These are phyloP conservation scores for Haematococcus sp. DNA, from an alignment of 139 green algal genomes.

Conservation along the genomic window DNA sequence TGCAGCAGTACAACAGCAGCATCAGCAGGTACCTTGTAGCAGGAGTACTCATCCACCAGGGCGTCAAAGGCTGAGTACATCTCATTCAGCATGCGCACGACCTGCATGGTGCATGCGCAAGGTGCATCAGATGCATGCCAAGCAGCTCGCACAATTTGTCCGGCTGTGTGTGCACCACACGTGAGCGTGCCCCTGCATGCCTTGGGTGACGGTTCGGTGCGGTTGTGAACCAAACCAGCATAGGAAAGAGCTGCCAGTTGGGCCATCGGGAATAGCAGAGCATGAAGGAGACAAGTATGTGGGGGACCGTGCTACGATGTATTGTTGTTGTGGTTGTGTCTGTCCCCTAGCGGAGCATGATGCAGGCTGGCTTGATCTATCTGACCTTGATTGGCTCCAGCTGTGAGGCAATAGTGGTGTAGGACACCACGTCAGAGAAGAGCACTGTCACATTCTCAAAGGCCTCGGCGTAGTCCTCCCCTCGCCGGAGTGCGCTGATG, in stretches of 20 bases:
- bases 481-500: slow-evolving; percentile 11
- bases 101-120: not conserved
- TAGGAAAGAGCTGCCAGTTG: too few species aligned
- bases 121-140: not conserved
- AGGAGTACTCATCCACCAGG: slow-evolving; percentile 5
- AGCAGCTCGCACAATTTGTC: too few species aligned
- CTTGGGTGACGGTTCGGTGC: too few species aligned
- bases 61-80: slow-evolving; percentile 15
- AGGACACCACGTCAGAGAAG: slow-evolving; percentile 16
- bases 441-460: slow-evolving; percentile 25
- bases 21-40: not conserved
- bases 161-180: too few species aligned
- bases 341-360: too few species aligned
- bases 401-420: slow-evolving; percentile 13
- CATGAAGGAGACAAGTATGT: too few species aligned
- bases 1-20: not conserved
- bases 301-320: too few species aligned
- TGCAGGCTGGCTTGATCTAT: too few species aligned
- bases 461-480: slow-evolving; percentile 23
- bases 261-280: too few species aligned
- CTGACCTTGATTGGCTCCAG: slow-evolving; percentile 21
- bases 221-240: too few species aligned
- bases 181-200: too few species aligned
- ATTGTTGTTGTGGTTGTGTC: too few species aligned
- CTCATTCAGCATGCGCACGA: slow-evolving; percentile 4